These are phyloP conservation scores for Aspergillus steynii DNA, from an alignment of 495 filamentous ascomycete genomes.

Conservation along the genomic window DNA sequence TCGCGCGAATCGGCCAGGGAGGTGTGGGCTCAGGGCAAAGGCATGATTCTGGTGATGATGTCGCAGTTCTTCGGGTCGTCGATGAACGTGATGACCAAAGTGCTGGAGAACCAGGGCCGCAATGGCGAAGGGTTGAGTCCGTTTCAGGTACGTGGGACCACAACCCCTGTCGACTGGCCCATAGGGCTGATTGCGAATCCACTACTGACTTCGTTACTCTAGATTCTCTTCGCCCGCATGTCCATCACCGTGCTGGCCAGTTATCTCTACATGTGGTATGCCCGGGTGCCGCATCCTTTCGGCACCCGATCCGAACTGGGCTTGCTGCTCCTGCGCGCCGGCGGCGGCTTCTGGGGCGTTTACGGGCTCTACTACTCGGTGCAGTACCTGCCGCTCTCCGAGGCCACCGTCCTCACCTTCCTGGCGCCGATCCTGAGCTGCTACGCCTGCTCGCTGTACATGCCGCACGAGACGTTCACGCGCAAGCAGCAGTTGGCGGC, in stretches of 20 bases:
- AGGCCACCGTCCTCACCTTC: slow-evolving; percentile 93
- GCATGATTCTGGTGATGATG: slow-evolving; percentile 68
- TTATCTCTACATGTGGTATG: slow-evolving; percentile 74
- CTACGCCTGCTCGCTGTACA: slow-evolving; percentile 76
- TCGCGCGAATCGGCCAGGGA: slow-evolving; percentile 6
- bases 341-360: slow-evolving; percentile 84
- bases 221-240: slow-evolving; percentile 85
- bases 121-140: slow-evolving; percentile 72
- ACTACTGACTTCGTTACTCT: too few relatives aligned
- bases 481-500: slow-evolving; percentile 74
- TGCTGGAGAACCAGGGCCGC: slow-evolving; percentile 71
- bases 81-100: slow-evolving; percentile 84
- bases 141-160: slow-evolving; percentile 62
- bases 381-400: slow-evolving; percentile 82
- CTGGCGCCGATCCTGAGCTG: slow-evolving; percentile 80
- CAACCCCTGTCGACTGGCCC: neutral
- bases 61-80: slow-evolving; percentile 82
- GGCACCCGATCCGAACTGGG: slow-evolving; percentile 64
- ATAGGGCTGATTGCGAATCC: neutral
- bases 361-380: slow-evolving; percentile 81
- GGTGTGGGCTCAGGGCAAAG: slow-evolving; percentile 64
- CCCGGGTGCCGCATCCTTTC: slow-evolving; percentile 65
- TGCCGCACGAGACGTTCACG: slow-evolving; percentile 75
- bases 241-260: slow-evolving; percentile 68
- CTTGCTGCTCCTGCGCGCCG: slow-evolving; percentile 68